Conservation (phyloP, 179 eudicot species). For the Dionaea muscipula region DNA sequence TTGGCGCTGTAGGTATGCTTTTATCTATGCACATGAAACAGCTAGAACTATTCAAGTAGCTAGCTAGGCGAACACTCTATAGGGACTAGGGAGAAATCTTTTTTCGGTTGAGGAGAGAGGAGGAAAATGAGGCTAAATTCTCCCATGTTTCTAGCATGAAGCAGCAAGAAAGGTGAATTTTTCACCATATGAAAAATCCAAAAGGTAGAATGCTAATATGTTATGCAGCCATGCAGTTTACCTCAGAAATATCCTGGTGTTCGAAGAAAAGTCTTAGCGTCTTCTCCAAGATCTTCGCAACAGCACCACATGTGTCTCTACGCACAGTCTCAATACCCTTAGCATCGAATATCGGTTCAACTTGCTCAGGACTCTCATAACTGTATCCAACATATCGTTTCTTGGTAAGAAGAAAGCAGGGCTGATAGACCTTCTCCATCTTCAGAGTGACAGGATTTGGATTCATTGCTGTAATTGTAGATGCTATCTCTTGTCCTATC, state of each 20-base stretch:
- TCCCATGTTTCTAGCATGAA: no score
- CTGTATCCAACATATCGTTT: conserved; percentile 95
- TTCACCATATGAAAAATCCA: no score
- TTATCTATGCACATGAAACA: conserved; percentile 32
- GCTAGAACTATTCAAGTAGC: neutral
- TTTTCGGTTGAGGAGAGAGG: no score
- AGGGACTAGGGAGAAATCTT: no score
- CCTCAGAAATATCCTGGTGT: conserved; percentile 51
- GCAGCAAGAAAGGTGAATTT: no score
- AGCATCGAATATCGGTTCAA: conserved; percentile 72
- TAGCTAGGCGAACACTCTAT: no score
- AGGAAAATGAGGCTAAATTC: no score
- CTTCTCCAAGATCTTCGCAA: conserved; percentile 80
- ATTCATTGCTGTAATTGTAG: conserved; percentile 56
- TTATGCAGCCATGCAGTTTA: conserved; percentile 12
- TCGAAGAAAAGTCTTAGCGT: conserved; percentile 63
- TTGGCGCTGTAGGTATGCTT: conserved; percentile 60
- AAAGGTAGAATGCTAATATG: no score
- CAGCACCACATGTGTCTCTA: conserved; percentile 92
- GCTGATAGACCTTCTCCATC: conserved; percentile 92
- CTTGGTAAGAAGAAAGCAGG: conserved; percentile 92
- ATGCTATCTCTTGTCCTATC: conserved; percentile 81
- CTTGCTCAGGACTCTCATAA: conserved; percentile 70
- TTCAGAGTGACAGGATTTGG: conserved; percentile 78
- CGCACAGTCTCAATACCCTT: conserved; percentile 96